A percentile compares a stretch with the other conserved stretches of the same genome.
Conservation (phyloP, 495 filamentous ascomycete species). For the Acidomyces sp. region DNA sequence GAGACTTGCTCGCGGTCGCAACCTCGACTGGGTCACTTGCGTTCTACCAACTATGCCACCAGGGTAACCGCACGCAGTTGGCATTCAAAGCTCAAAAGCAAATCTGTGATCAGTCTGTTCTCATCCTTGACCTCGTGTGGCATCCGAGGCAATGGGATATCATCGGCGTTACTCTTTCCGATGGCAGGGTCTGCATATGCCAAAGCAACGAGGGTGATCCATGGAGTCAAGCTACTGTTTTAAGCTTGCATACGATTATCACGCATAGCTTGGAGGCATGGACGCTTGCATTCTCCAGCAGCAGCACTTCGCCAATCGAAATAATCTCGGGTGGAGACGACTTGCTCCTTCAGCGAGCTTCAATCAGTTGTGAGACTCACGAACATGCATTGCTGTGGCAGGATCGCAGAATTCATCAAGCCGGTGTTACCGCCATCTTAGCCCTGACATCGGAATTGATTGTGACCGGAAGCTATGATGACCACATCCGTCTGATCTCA, state of each 20-base stretch:
- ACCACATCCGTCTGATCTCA: constrained; percentile 50
- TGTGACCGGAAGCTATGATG: constrained; percentile 88
- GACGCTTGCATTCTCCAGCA: constrained; percentile 43
- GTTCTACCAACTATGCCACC: constrained; percentile 41
- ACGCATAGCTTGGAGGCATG: constrained; percentile 50
- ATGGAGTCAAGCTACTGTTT: background rate
- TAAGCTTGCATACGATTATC: constrained; percentile 1
- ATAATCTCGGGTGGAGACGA: constrained; percentile 64
- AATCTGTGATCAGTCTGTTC: constrained; percentile 36
- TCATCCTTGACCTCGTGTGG: constrained; percentile 64
- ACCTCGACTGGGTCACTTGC: constrained; percentile 57
- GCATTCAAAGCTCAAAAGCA: constrained; percentile 26
- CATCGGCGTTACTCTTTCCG: constrained; percentile 56
- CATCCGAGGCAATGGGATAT: constrained; percentile 37
- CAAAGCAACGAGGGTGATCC: constrained; percentile 1
- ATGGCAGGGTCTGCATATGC: constrained; percentile 38
- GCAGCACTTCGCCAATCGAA: constrained; percentile 15
- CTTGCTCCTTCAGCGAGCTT: constrained; percentile 23
- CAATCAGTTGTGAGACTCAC: constrained; percentile 10
- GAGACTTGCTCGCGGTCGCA: constrained; percentile 45
- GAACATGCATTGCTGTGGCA: constrained; percentile 21
- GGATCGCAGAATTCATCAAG: constrained; percentile 47
- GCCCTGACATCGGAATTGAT: constrained; percentile 47
- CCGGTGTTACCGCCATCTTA: constrained; percentile 81
- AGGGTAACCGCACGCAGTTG: constrained; percentile 7